Evolutionary conservation across 495 filamentous ascomycete species (phyloP), one percentile per base, ranked within the genome.

Genomic region (Hyaloscypha hepaticicola): DNA sequence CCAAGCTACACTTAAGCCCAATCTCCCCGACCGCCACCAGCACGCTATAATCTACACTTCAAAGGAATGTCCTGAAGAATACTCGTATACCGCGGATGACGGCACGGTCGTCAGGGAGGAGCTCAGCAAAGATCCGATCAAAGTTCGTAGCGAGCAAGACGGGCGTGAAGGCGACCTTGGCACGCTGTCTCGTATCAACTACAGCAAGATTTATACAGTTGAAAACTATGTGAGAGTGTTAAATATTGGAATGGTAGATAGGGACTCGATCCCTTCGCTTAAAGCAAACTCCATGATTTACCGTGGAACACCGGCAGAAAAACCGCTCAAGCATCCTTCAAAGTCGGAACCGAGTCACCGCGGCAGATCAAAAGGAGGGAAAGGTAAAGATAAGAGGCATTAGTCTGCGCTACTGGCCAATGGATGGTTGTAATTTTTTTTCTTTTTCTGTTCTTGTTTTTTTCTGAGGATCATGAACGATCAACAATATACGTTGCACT

Each of bases 121-220:
- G 3, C 29, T 71, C 0, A 64, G 3, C 58, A 67, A 62, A 45
- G 52, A 57, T 26, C 55, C 66, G 1, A 64, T 71, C 52, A 19
- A 41, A 58, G 61, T 71, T 11, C 28, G 22, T 8, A 50, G 51
- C 19, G 51, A 66, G n/a, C 51, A 58, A 31, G 34, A 33, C 38
- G 28, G 41, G 1, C 21, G 51, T 0, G 51, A 64, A 27, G 66
- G 38, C 4, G 3, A 45, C 14, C 61, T 69, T 1, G 41, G 56
- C 14, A 12, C 34, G 1, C 5, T 8, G 25, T 72, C 70, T 12
- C 48, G 69, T 16, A 19, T 70, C 3, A 61, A 70, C 26, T 69
- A 66, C 53, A 60, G 34, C 21, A 70, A 73, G 31, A 33, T 72
- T 16, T 72, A 70, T 26, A 72, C 70, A 4, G 64, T 72, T 2